Evolutionary conservation across 352 stramenopile genomes (phyloP), one percentile per base, ranked within the genome.

Genomic region (Phytophthora sp.): DNA sequence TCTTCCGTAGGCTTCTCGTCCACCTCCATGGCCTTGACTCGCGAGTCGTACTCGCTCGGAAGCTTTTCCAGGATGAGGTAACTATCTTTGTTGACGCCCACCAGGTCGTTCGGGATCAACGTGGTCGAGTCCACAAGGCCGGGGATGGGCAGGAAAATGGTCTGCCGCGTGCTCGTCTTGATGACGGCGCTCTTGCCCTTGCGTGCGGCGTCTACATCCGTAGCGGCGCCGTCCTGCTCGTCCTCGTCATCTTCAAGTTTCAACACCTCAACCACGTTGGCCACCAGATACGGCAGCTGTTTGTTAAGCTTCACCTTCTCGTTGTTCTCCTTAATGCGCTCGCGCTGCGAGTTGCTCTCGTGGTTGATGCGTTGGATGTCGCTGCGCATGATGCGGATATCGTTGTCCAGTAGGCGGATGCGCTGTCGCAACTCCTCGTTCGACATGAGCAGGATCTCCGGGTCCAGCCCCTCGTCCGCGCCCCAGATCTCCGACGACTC

Each of bases 251-350:
- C 84, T 42, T 96, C 74, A 3, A 95, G 76, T 63, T 95, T 79
- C 21, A 96, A 63, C 18, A 96, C 75, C 63, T 99, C 97, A 15
- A 99, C 94, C 24, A 99, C 95, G 84, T 99, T 99, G 36, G 93
- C 97, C n/a, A 99, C 98, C 3, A 99, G 79, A 71, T 98, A 99
- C 21, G 98, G 98, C 47, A 99, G 75, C 78, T 99, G 96, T 73
- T 99, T 99, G 83, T 99, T 99, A 24, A 99, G 77, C 80, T 99
- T 99, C 63, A 99, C 95, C 73, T 99, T 99, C 73, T 99, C 98
- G 77, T 98, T 98, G 81, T 99, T 99, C 70, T 99, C 97, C 66
- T 98, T 98, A 77, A 99, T 99, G 16, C 94, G 85, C 51, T 98
- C 95, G 16, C 79, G 82, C 71, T 99, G 96, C 58, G 84, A 90